Evolutionary conservation across 2,329 filamentous ascomycete species (phyloP).

Genomic region (Didymella arachidicola): DNA sequence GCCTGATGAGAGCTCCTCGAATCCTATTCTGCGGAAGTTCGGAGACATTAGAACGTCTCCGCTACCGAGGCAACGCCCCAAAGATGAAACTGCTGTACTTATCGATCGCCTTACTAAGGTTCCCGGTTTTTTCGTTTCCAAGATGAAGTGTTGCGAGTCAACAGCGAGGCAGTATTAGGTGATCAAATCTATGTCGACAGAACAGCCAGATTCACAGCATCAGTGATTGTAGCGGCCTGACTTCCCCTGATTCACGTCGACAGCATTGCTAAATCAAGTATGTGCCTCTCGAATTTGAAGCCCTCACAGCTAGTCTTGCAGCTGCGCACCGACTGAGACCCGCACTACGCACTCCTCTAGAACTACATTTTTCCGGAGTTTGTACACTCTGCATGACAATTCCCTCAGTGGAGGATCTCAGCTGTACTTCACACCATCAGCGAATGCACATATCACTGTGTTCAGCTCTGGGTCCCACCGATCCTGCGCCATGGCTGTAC

Average conservation of each 20-base stretch:
- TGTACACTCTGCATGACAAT: slow-evolving; percentile 2
- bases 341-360: slow-evolving; percentile 14
- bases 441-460: slow-evolving; percentile 35
- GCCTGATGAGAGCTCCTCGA: background rate
- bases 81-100: background rate
- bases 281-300: background rate
- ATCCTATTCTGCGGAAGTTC: background rate
- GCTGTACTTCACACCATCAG: slow-evolving; percentile 13
- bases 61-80: background rate
- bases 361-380: slow-evolving; percentile 20
- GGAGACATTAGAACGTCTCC: slow-evolving; percentile 16
- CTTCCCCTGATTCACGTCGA: background rate
- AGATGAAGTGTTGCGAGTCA: too few species aligned
- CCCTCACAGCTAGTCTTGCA: background rate
- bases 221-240: background rate
- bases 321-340: background rate
- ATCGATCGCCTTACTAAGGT: background rate
- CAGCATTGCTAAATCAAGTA: background rate
- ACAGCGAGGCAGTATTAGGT: background rate
- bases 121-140: background rate
- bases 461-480: slow-evolving; percentile 28
- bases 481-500: slow-evolving; percentile 28
- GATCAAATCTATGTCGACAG: background rate
- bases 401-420: slow-evolving; percentile 4
- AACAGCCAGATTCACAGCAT: background rate